These are phyloP conservation scores for Pestalotiopsis sp. DNA, from an alignment of 2,329 filamentous ascomycete species.

Conservation along the genomic window DNA sequence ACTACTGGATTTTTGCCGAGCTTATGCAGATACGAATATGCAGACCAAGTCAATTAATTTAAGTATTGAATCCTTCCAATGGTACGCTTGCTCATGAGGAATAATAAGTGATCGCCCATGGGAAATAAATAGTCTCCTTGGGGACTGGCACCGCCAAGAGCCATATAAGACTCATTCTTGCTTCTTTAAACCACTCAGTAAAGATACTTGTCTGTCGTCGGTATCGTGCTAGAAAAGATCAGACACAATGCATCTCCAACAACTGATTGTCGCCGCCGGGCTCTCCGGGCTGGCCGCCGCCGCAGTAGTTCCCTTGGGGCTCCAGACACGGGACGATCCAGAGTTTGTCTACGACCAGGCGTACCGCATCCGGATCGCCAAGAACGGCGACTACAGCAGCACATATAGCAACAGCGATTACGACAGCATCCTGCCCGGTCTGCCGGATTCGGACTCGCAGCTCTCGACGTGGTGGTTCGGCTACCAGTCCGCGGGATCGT, in stretches of 20 bases:
- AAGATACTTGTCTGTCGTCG: neutral
- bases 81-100: neutral
- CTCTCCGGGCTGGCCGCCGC: neutral
- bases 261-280: neutral
- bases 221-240: neutral
- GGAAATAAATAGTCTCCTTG: too few relatives aligned
- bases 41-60: neutral
- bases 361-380: slow-evolving; percentile 7
- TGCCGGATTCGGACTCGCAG: neutral
- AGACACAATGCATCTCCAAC: neutral
- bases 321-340: neutral
- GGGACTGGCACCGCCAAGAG: too few relatives aligned
- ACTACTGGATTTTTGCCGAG: neutral
- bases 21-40: neutral
- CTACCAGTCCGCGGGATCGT: neutral
- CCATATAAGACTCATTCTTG: too few relatives aligned
- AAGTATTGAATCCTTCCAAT: neutral
- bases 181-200: neutral
- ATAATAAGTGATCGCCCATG: neutral
- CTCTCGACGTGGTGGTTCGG: slow-evolving; percentile 3
- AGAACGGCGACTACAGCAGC: neutral
- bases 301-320: neutral
- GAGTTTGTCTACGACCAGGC: slow-evolving; percentile 5
- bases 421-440: neutral
- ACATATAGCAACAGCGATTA: neutral